phyloP scores from a whole-genome alignment of 441 rosid genomes.

The Pelargonium myrrhifolium region DNA sequence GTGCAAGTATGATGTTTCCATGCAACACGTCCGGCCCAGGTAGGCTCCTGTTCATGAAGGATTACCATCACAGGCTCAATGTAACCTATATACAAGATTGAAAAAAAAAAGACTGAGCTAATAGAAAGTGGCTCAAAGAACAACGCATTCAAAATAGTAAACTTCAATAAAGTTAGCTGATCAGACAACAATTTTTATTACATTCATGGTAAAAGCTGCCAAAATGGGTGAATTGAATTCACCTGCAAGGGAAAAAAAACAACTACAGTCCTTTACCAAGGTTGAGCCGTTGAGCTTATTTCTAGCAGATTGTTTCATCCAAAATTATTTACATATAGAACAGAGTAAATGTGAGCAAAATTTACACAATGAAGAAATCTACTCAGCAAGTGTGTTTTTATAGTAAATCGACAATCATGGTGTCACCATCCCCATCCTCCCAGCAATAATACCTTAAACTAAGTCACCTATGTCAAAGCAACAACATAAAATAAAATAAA shows the following conservation, averaged over 20 bases:
- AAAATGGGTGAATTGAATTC: constrained; percentile 3
- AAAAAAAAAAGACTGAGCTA: constrained; percentile 18
- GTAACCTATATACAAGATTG: constrained; percentile 51
- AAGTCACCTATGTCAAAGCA: no score
- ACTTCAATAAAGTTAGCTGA: neutral
- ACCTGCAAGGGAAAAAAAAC: neutral
- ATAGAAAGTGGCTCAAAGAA: constrained; percentile 17
- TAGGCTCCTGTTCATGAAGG: constrained; percentile 94
- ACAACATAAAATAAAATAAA: no score
- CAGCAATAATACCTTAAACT: no score
- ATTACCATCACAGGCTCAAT: constrained; percentile 97
- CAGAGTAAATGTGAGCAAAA: neutral
- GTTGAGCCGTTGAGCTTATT: neutral
- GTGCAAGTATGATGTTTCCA: constrained; percentile 97
- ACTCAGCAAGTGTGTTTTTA: no score
- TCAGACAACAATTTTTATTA: neutral
- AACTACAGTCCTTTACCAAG: neutral
- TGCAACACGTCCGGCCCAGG: constrained; percentile 92
- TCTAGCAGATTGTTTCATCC: constrained; percentile 10
- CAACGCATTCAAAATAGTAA: neutral
- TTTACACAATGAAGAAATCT: no score
- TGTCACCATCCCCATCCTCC: no score
- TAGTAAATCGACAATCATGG: no score
- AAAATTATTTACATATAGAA: neutral
- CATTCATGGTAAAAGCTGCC: neutral